These are phyloP conservation scores for Trichoderma sp. DNA, from an alignment of 2,329 filamentous ascomycete species.

Conservation along the genomic window DNA sequence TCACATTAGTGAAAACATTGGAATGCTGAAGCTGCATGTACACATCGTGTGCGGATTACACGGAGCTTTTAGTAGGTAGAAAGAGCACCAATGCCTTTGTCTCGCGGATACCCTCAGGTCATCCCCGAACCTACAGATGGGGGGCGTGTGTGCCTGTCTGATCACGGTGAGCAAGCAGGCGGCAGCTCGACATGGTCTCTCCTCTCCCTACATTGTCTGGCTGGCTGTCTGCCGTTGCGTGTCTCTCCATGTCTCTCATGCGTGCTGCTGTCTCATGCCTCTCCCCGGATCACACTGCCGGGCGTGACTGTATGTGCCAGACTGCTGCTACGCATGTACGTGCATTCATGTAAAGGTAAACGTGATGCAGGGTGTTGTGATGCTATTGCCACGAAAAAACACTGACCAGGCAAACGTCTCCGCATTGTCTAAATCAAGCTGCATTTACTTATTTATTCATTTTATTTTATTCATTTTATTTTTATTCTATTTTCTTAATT, in stretches of 20 bases:
- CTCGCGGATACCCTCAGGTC: background rate
- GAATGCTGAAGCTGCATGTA: background rate
- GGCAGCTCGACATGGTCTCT: background rate
- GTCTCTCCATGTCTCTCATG: constrained; percentile 4
- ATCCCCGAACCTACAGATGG: background rate
- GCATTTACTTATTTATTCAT: background rate
- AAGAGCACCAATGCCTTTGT: background rate
- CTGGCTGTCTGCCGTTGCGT: background rate
- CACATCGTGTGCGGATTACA: background rate
- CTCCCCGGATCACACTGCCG: constrained; percentile 7
- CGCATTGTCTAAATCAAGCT: background rate
- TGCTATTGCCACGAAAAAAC: background rate
- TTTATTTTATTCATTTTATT: background rate
- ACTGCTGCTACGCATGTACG: background rate
- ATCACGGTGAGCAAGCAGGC: constrained; percentile 7
- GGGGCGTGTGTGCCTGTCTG: background rate
- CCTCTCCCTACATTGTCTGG: background rate
- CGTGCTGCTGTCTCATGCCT: background rate
- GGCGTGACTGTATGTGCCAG: background rate
- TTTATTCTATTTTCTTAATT: background rate
- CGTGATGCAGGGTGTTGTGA: background rate
- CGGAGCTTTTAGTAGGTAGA: background rate
- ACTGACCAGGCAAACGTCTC: background rate
- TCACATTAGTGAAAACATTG: background rate
- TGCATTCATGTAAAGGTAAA: background rate